These are phyloP conservation scores for Fonsecaea pedrosoi DNA, from an alignment of 2,329 filamentous ascomycete species.

Conservation along the genomic window DNA sequence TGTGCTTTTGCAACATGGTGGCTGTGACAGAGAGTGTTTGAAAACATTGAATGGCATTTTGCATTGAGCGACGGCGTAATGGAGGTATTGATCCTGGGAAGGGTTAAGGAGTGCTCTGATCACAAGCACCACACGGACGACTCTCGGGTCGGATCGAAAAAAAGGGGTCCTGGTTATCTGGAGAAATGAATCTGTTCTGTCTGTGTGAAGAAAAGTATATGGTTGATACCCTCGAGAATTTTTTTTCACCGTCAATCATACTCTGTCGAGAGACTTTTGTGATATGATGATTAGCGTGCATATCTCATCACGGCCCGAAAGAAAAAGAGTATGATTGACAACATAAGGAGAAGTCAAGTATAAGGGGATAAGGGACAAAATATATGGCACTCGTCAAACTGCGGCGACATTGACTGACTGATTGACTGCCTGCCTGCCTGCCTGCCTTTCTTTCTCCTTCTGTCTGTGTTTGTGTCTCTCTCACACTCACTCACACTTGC, in stretches of 20 bases:
- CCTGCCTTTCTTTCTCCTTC: no score
- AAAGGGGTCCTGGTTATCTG: not conserved
- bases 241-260: not conserved
- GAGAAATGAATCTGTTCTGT: not conserved
- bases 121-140: not conserved
- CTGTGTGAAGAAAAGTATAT: not conserved
- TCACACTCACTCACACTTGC: no score
- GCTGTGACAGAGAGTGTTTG: not conserved
- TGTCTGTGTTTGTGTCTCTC: no score
- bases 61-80: slow-evolving; percentile 30
- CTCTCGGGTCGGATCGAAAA: not conserved
- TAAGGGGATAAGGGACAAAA: no score
- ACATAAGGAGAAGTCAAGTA: no score
- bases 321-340: no score
- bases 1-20: not conserved
- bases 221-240: slow-evolving; percentile 6
- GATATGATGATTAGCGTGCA: no score
- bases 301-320: no score
- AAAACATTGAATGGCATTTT: not conserved
- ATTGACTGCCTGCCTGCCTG: no score
- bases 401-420: no score
- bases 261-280: not conserved
- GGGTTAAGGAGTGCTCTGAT: not conserved
- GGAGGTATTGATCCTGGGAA: not conserved
- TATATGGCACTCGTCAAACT: no score